Conservation (phyloP, 2,329 filamentous ascomycete species). For the Alternaria sp. region DNA sequence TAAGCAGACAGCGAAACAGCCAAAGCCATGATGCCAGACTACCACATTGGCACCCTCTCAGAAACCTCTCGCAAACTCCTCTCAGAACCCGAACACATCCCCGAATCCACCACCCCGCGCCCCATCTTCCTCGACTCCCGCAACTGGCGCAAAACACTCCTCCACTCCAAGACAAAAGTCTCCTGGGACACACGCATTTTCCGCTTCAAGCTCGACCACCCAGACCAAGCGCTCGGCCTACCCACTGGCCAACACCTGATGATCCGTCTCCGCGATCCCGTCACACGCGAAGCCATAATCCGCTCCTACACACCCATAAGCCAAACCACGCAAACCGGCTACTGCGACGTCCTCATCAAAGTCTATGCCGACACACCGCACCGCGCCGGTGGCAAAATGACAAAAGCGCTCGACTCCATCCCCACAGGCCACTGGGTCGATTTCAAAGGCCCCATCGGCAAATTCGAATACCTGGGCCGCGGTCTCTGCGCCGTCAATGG, state of each 20-base stretch:
- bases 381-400: conserved; percentile 77
- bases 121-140: conserved; percentile 73
- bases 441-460: conserved; percentile 87
- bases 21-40: conserved; percentile 84
- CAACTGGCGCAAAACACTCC: conserved; percentile 73
- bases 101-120: conserved; percentile 55
- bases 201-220: conserved; percentile 77
- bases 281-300: conserved; percentile 74
- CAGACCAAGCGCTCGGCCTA: conserved; percentile 72
- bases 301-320: conserved; percentile 88
- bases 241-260: conserved; percentile 88
- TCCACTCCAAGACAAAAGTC: conserved; percentile 71
- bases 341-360: conserved; percentile 79
- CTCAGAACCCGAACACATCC: conserved; percentile 52
- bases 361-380: conserved; percentile 71
- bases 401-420: conserved; percentile 74
- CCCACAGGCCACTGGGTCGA: conserved; percentile 76
- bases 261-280: conserved; percentile 77
- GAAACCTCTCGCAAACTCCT: conserved; percentile 63
- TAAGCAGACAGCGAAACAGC: conserved; percentile 83
- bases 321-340: conserved; percentile 64
- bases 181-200: conserved; percentile 84
- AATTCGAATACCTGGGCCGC: conserved; percentile 77
- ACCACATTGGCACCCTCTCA: conserved; percentile 82
- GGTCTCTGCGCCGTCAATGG: conserved; percentile 69